Evolutionary conservation across 1,284 basidiomycete genomes (phyloP).

Genomic region (Fomitopsis pinicola): DNA sequence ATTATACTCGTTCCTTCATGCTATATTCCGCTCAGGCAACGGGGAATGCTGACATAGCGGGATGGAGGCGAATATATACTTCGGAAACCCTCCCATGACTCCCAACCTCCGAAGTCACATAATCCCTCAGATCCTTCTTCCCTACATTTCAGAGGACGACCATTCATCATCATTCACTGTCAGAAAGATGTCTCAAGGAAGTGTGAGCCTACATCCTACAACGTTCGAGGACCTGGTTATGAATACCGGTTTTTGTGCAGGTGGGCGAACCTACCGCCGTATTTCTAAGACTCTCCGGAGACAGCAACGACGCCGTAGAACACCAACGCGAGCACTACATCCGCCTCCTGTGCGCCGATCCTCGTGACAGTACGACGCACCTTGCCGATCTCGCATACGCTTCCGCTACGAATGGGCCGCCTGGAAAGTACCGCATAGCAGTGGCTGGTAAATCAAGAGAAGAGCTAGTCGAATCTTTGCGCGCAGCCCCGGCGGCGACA

Average conservation of each 20-base stretch:
- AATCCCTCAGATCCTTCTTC: no score
- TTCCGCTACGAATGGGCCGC: slow-evolving; percentile 46
- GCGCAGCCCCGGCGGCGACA: slow-evolving; percentile 28
- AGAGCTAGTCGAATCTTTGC: slow-evolving; percentile 44
- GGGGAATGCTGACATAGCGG: no score
- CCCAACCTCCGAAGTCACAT: no score
- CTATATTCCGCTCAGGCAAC: no score
- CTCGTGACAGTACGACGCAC: slow-evolving; percentile 11
- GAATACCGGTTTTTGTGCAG: neutral
- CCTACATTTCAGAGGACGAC: no score
- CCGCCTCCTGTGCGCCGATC: slow-evolving; percentile 34
- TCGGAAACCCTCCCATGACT: no score
- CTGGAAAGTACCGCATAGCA: slow-evolving; percentile 41
- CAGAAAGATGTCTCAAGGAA: no score
- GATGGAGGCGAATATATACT: no score
- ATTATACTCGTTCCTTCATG: no score
- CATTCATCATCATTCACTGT: no score
- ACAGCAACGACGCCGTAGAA: slow-evolving; percentile 43
- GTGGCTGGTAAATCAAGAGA: slow-evolving; percentile 36
- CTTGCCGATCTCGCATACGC: slow-evolving; percentile 53
- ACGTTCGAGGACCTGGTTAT: no score
- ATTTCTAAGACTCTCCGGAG: slow-evolving; percentile 59
- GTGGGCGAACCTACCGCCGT: slow-evolving; percentile 15
- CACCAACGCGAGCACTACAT: slow-evolving; percentile 43
- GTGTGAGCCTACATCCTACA: no score